Evolutionary conservation across 176 grass and related monocot genomes (phyloP).

Genomic region (Triticum turgidum): DNA sequence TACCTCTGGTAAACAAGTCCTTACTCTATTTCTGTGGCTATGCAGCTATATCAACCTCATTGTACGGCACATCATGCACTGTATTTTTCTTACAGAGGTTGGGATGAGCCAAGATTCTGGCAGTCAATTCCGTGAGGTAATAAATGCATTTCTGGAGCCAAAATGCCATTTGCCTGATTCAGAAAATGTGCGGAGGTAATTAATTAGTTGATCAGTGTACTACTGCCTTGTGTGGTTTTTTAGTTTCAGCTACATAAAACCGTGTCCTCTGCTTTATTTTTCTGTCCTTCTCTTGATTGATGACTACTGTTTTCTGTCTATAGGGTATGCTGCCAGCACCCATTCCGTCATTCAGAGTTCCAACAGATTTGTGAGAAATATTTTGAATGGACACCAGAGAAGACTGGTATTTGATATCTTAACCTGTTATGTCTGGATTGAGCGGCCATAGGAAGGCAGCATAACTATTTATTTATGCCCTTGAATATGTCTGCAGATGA

Average conservation of each 20-base stretch:
- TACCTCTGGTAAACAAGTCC: slow-evolving; percentile 34
- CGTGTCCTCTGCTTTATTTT: neutral
- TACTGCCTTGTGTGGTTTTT: slow-evolving; percentile 6
- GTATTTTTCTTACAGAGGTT: slow-evolving; percentile 41
- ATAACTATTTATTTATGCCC: slow-evolving; percentile 12
- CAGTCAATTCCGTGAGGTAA: slow-evolving; percentile 54
- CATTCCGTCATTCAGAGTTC: slow-evolving; percentile 61
- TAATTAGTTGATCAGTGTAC: slow-evolving; percentile 23
- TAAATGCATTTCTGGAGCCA: slow-evolving; percentile 85
- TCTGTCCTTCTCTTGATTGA: slow-evolving; percentile 3
- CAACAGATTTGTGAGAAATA: slow-evolving; percentile 71
- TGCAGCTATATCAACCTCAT: slow-evolving; percentile 6
- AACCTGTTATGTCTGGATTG: slow-evolving; percentile 8
- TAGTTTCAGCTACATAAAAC: neutral
- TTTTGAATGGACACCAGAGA: slow-evolving; percentile 77
- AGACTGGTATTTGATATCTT: slow-evolving; percentile 62
- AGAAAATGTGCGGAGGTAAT: slow-evolving; percentile 70
- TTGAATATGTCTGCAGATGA: slow-evolving; percentile 53
- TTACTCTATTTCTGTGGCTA: slow-evolving; percentile 1
- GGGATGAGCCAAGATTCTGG: slow-evolving; percentile 33
- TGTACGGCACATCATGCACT: neutral
- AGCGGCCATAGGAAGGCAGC: neutral
- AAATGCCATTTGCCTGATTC: slow-evolving; percentile 91
- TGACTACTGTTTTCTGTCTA: slow-evolving; percentile 21
- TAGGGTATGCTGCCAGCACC: slow-evolving; percentile 58